Conservation (phyloP, 1,284 basidiomycete species). For the Schizophyllum amplum region DNA sequence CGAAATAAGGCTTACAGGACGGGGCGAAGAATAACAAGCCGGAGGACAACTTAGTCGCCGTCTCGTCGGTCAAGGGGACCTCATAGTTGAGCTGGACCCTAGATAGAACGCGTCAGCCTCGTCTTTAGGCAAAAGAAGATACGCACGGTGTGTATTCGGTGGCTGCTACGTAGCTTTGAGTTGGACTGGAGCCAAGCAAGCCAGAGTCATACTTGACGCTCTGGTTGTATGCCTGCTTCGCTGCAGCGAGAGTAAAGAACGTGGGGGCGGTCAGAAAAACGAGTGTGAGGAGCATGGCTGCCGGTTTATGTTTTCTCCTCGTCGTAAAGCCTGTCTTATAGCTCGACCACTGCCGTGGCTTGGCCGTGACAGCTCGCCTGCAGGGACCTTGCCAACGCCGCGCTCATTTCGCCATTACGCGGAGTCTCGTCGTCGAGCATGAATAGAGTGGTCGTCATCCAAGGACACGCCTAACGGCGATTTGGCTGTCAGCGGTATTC, state of each 20-base stretch:
- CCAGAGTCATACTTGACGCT: neutral
- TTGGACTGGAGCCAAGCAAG: neutral
- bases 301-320: no score
- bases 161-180: neutral
- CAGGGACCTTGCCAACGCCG: no score
- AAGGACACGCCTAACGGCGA: no score
- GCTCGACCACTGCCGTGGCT: no score
- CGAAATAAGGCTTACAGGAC: neutral
- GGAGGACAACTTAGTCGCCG: neutral
- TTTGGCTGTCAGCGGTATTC: no score
- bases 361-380: no score
- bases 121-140: neutral
- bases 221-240: neutral
- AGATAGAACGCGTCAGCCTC: neutral
- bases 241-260: neutral
- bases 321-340: no score
- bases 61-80: neutral
- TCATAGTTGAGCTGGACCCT: neutral
- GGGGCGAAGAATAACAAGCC: neutral
- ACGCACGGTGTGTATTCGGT: neutral
- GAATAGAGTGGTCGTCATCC: no score
- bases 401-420: no score
- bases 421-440: no score
- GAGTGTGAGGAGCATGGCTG: neutral
- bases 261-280: neutral